A percentile compares a stretch with the other conserved stretches of the same genome.
These are phyloP conservation scores for Mycena haematopus DNA, from an alignment of 768 basidiomycete genomes.

Conservation along the genomic window DNA sequence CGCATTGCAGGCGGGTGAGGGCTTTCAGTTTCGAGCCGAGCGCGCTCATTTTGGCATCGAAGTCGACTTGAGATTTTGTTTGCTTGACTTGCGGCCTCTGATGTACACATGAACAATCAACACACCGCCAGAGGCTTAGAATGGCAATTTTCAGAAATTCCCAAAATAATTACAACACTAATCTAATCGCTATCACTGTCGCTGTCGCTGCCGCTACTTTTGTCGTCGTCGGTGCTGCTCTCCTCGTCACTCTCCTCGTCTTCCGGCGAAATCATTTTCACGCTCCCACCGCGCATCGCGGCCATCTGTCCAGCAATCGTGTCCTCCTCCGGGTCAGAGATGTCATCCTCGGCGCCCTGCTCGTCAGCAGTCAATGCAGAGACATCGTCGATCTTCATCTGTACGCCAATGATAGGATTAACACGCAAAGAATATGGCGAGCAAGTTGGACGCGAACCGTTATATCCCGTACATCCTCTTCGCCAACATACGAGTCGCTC, in stretches of 20 bases:
- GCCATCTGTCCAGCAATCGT: conserved; percentile 98
- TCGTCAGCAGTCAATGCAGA: conserved; percentile 63
- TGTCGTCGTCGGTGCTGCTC: conserved; percentile 56
- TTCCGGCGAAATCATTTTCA: conserved; percentile 64
- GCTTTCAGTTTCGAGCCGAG: conserved; percentile 33
- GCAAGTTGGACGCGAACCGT: conserved; percentile 54
- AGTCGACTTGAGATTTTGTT: not conserved
- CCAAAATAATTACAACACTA: conserved; percentile 12
- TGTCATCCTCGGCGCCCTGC: conserved; percentile 81
- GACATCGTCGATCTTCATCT: conserved; percentile 87
- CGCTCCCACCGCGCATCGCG: conserved; percentile 86
- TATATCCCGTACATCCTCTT: conserved; percentile 74
- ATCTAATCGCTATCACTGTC: conserved; percentile 58
- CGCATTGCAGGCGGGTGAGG: conserved; percentile 68
- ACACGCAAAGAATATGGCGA: not conserved
- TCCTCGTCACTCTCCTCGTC: conserved; percentile 62
- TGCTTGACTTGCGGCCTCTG: not conserved
- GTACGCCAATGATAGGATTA: conserved; percentile 24
- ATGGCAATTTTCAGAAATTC: conserved; percentile 11
- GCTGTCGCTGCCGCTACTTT: conserved; percentile 60
- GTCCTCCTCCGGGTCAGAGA: conserved; percentile 98
- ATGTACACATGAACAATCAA: conserved; percentile 12
- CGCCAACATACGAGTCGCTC: conserved; percentile 89
- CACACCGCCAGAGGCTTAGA: not conserved
- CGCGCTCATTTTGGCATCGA: not conserved